Evolutionary conservation across 179 eudicot species (phyloP).

Genomic region (Heliamphora pulchella): DNA sequence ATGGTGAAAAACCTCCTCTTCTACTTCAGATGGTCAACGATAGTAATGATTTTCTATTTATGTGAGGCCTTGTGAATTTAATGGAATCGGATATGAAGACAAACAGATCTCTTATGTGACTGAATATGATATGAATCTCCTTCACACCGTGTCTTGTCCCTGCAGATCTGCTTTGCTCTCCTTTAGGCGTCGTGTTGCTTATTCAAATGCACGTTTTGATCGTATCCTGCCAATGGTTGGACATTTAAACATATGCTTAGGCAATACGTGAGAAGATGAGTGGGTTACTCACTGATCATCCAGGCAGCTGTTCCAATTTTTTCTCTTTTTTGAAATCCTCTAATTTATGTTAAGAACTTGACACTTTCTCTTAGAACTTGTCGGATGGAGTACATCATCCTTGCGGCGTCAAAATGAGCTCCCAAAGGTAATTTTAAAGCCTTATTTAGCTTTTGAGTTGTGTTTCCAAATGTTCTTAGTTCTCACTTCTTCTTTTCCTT

Average conservation of each 20-base stretch:
- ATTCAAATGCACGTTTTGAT: conserved; percentile 80
- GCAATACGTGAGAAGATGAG: neutral
- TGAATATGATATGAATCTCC: neutral
- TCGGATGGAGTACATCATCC: conserved; percentile 95
- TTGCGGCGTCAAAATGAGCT: conserved; percentile 63
- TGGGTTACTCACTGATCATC: neutral
- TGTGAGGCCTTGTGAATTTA: conserved; percentile 37
- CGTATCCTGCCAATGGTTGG: conserved; percentile 51
- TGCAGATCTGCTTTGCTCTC: conserved; percentile 80
- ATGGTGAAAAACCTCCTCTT: conserved; percentile 64
- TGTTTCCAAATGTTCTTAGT: neutral
- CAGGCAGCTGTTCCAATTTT: neutral
- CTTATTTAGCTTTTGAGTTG: neutral
- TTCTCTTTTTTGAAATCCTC: neutral
- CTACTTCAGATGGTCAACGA: conserved; percentile 71
- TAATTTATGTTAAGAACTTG: conserved; percentile 28
- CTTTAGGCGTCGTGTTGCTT: conserved; percentile 70
- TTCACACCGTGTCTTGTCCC: conserved; percentile 1
- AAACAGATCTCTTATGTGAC: neutral
- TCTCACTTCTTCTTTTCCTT: neutral
- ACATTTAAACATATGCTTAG: neutral
- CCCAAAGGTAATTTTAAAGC: conserved; percentile 49
- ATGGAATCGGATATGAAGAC: neutral
- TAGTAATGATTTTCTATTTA: conserved; percentile 56
- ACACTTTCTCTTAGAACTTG: conserved; percentile 49